Percentiles rank a stretch among this genome's conserved stretches.
These are phyloP conservation scores for Leccinum incarnatum DNA, from an alignment of 768 basidiomycete species.

Conservation along the genomic window DNA sequence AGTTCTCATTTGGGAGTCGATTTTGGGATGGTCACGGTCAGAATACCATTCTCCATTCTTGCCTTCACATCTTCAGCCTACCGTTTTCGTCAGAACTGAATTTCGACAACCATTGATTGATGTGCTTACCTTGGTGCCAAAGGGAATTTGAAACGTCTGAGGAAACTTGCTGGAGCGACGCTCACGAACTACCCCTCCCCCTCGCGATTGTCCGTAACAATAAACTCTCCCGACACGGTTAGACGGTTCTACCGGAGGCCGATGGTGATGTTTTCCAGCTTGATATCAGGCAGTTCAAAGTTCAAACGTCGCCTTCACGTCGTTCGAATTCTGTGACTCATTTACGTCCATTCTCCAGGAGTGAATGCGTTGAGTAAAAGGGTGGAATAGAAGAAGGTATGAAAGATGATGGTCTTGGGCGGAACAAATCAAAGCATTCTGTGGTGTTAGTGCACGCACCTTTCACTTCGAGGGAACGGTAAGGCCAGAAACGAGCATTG, in stretches of 20 bases:
- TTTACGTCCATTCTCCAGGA: constrained; percentile 42
- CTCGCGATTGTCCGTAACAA: constrained; percentile 31
- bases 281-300: constrained; percentile 34
- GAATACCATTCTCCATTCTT: constrained; percentile 41
- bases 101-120: background rate
- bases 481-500: constrained; percentile 15
- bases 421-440: constrained; percentile 9
- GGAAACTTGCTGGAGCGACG: constrained; percentile 43
- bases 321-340: constrained; percentile 39
- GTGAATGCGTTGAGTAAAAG: background rate
- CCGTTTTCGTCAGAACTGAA: background rate
- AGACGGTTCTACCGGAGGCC: constrained; percentile 45
- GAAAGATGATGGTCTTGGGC: too few species aligned
- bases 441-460: background rate
- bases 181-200: constrained; percentile 44
- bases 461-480: background rate
- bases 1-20: constrained; percentile 36
- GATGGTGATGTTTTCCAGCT: constrained; percentile 46
- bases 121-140: constrained; percentile 41
- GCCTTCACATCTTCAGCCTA: constrained; percentile 46
- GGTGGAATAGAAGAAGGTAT: too few species aligned
- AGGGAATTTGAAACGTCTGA: constrained; percentile 39
- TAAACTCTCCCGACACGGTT: constrained; percentile 44
- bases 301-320: too few species aligned
- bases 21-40: constrained; percentile 45